These are phyloP conservation scores for Eucalyptus polyanthemos DNA, from an alignment of 345 rosid genomes.

Conservation along the genomic window DNA sequence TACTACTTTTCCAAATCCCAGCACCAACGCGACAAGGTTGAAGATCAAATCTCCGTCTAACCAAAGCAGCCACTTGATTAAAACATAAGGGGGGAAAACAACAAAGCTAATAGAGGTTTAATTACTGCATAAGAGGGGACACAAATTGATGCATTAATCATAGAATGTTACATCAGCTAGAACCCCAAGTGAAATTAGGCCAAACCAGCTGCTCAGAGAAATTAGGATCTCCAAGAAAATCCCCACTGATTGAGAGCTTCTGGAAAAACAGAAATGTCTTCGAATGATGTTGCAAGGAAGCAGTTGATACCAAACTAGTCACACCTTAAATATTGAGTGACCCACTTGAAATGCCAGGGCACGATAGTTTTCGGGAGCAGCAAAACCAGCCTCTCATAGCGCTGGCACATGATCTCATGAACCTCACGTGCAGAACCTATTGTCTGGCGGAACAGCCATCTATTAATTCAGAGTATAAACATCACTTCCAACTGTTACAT, in stretches of 20 bases:
- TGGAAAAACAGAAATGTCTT: background rate
- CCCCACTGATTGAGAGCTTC: background rate
- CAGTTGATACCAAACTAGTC: background rate
- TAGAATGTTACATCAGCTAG: background rate
- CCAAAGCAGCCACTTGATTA: background rate
- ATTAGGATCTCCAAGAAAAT: background rate
- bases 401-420: background rate
- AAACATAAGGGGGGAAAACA: background rate
- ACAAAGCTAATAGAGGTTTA: background rate
- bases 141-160: background rate
- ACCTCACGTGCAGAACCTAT: background rate
- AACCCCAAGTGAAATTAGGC: background rate
- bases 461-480: background rate
- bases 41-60: background rate
- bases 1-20: background rate
- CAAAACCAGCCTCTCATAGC: background rate
- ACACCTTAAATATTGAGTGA: background rate
- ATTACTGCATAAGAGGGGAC: background rate
- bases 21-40: background rate
- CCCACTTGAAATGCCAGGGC: background rate
- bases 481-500: background rate
- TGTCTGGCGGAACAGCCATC: background rate
- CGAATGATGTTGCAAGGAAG: background rate
- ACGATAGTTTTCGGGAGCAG: background rate
- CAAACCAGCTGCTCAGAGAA: background rate